phyloP scores from a whole-genome alignment of 140 eudicot species.

The Stevia rebaudiana region DNA sequence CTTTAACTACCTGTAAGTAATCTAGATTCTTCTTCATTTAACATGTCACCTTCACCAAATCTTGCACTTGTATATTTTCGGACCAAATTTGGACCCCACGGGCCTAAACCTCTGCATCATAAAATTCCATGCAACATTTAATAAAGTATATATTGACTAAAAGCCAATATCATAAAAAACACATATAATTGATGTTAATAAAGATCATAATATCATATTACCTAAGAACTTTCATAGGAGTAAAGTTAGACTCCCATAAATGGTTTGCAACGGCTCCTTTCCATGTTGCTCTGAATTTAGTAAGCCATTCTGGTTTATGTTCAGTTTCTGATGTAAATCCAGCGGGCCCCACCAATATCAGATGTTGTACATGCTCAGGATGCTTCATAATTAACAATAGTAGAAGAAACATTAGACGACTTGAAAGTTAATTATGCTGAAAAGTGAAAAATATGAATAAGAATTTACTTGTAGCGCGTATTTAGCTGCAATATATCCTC shows the following conservation, averaged over 20 bases:
- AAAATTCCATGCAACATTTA: background rate
- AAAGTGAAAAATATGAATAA: background rate
- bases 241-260: constrained; percentile 91
- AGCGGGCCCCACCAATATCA: constrained; percentile 83
- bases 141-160: background rate
- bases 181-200: background rate
- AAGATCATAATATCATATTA: constrained; percentile 14
- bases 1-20: constrained; percentile 46
- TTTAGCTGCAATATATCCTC: constrained; percentile 87
- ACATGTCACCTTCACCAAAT: constrained; percentile 62
- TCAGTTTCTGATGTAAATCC: constrained; percentile 77
- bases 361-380: constrained; percentile 85
- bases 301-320: constrained; percentile 56
- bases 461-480: constrained; percentile 67
- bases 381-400: constrained; percentile 45
- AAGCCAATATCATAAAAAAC: background rate
- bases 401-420: background rate
- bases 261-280: constrained; percentile 77
- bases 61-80: constrained; percentile 71
- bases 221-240: constrained; percentile 86
- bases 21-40: constrained; percentile 62
- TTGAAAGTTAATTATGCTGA: background rate
- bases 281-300: constrained; percentile 77
- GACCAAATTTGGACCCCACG: constrained; percentile 84
- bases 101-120: constrained; percentile 74